These are phyloP conservation scores for Neurospora discreta DNA, from an alignment of 495 filamentous ascomycete species.

Conservation along the genomic window DNA sequence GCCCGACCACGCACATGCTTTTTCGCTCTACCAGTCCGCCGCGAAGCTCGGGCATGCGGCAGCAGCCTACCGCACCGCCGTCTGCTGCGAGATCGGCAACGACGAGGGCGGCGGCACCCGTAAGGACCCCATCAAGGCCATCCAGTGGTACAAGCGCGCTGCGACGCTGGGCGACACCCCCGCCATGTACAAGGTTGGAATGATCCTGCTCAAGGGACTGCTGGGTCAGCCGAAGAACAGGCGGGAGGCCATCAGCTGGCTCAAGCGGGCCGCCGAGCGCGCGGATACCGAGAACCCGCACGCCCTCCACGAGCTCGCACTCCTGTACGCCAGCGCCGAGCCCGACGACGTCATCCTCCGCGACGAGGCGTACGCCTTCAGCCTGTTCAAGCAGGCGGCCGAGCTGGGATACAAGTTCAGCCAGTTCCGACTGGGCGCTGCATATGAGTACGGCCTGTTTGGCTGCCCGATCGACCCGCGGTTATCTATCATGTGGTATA, in stretches of 20 bases:
- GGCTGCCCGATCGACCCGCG: conserved; percentile 73
- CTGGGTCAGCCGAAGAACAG: conserved; percentile 79
- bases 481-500: conserved; percentile 85
- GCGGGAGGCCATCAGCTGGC: conserved; percentile 76
- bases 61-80: conserved; percentile 86
- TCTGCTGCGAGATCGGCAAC: conserved; percentile 94
- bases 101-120: conserved; percentile 88
- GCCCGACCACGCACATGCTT: conserved; percentile 79
- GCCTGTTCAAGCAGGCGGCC: conserved; percentile 78
- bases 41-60: conserved; percentile 79
- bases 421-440: conserved; percentile 78
- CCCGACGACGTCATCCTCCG: conserved; percentile 60
- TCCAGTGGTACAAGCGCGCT: conserved; percentile 95
- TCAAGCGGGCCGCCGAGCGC: conserved; percentile 84
- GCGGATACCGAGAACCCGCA: conserved; percentile 88
- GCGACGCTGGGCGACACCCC: conserved; percentile 81
- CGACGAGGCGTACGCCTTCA: conserved; percentile 67
- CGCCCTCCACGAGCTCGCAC: conserved; percentile 81
- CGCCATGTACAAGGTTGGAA: conserved; percentile 97
- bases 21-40: conserved; percentile 83
- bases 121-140: conserved; percentile 82
- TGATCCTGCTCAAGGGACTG: conserved; percentile 89
- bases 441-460: conserved; percentile 82
- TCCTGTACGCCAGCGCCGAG: conserved; percentile 67
- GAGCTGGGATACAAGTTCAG: conserved; percentile 90